These are phyloP conservation scores for Nitzschia sp. DNA, from an alignment of 108 stramenopile species.

Conservation along the genomic window DNA sequence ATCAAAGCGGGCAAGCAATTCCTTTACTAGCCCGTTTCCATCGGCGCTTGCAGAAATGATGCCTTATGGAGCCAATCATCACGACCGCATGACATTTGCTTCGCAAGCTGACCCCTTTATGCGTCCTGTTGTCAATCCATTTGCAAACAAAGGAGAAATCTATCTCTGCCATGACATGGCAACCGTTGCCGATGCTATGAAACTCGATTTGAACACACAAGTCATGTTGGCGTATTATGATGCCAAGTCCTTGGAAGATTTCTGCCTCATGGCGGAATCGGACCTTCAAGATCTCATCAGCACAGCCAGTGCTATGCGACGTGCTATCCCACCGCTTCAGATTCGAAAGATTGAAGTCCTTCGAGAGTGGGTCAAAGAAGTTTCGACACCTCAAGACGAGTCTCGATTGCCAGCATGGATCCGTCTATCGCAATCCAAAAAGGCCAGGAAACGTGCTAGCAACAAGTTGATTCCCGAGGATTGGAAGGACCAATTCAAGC, in stretches of 20 bases:
- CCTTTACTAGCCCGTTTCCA: neutral
- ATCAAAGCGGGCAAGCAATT: neutral
- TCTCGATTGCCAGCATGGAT: slow-evolving; percentile 2
- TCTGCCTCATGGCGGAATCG: slow-evolving; percentile 37
- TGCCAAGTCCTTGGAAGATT: slow-evolving; percentile 39
- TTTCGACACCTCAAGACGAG: slow-evolving; percentile 16
- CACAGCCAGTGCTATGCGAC: slow-evolving; percentile 12
- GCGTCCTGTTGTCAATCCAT: slow-evolving; percentile 5
- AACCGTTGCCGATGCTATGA: slow-evolving; percentile 20
- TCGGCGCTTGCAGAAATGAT: too few species aligned
- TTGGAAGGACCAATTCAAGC: slow-evolving; percentile 23
- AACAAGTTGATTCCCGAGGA: slow-evolving; percentile 24
- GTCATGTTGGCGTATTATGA: slow-evolving; percentile 28
- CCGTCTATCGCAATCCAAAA: neutral
- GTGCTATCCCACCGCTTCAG: slow-evolving; percentile 33
- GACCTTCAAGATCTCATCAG: slow-evolving; percentile 23
- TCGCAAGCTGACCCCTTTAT: too few species aligned
- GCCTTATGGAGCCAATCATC: too few species aligned
- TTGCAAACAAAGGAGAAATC: slow-evolving; percentile 16
- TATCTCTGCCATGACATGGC: slow-evolving; percentile 26
- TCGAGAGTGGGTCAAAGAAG: slow-evolving; percentile 24
- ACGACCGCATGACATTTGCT: too few species aligned
- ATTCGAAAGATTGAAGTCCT: slow-evolving; percentile 38
- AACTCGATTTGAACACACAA: slow-evolving; percentile 31
- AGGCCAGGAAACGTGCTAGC: neutral